Percentiles rank a stretch among this genome's conserved stretches.
Conservation (phyloP, 805 yeast species). For the Cyberlindnera misumaiensis region DNA sequence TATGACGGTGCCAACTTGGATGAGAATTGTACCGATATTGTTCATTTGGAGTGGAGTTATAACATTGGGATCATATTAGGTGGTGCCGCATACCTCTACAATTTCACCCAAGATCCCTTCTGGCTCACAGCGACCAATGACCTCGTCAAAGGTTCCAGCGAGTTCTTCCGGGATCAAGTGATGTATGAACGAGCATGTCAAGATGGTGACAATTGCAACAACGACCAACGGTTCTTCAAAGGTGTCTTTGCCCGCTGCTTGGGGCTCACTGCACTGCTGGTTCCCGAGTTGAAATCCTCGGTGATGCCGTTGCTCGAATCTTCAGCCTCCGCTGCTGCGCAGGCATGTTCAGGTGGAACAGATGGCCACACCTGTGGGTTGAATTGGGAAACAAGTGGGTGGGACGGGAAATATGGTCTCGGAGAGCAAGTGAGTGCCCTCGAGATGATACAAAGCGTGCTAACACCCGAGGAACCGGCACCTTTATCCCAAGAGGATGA, state of each 20-base stretch:
- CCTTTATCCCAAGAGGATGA: conserved; percentile 46
- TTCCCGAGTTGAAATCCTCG: conserved; percentile 40
- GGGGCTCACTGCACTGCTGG: conserved; percentile 49
- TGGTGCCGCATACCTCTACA: conserved; percentile 65
- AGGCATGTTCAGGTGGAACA: conserved; percentile 63
- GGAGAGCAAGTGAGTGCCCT: conserved; percentile 76
- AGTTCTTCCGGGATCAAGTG: conserved; percentile 43
- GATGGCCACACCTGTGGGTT: conserved; percentile 75
- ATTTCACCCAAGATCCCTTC: conserved; percentile 42
- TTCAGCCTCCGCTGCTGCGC: conserved; percentile 64
- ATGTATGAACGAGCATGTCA: conserved; percentile 64
- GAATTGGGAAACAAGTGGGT: conserved; percentile 50
- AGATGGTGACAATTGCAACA: conserved; percentile 47
- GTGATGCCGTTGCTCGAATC: conserved; percentile 37
- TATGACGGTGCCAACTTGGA: conserved; percentile 56
- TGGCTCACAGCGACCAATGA: conserved; percentile 46
- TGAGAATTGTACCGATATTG: conserved; percentile 41
- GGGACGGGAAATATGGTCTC: conserved; percentile 65
- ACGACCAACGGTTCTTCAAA: conserved; percentile 71
- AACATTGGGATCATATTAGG: conserved; percentile 60
- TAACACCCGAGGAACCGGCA: conserved; percentile 36
- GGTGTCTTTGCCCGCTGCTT: conserved; percentile 59
- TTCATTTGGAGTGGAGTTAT: conserved; percentile 56
- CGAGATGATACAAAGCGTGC: conserved; percentile 47
- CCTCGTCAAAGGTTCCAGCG: conserved; percentile 38